phyloP scores from a whole-genome alignment of 2,329 filamentous ascomycete species.

The Biscogniauxia marginata region DNA sequence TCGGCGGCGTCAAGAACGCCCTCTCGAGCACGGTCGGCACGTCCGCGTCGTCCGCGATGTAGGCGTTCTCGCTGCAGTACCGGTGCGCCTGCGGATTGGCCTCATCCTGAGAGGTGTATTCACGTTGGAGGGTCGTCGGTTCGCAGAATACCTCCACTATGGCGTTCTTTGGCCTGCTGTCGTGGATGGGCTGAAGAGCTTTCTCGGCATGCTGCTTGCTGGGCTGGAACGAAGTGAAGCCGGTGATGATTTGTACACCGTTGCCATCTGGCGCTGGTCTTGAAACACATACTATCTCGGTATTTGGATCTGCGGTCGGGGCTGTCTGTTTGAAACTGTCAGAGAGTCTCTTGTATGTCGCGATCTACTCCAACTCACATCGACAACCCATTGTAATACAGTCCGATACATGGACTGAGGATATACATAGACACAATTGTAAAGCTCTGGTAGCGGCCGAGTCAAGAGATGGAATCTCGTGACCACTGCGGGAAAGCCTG shows the following conservation, averaged over 20 bases:
- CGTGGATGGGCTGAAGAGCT: constrained; percentile 38
- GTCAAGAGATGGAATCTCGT: constrained; percentile 49
- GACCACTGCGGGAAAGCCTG: constrained; percentile 52
- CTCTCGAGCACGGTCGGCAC: constrained; percentile 43
- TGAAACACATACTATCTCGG: constrained; percentile 42
- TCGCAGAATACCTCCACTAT: constrained; percentile 38
- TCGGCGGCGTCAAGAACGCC: constrained; percentile 48
- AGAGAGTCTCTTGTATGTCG: neutral
- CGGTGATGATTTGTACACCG: constrained; percentile 35
- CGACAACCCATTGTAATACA: constrained; percentile 47
- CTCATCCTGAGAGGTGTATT: constrained; percentile 43
- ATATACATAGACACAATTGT: constrained; percentile 44
- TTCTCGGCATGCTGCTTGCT: constrained; percentile 32
- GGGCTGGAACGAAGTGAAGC: constrained; percentile 42
- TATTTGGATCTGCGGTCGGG: constrained; percentile 35
- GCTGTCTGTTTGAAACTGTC: constrained; percentile 9
- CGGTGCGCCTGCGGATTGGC: constrained; percentile 50
- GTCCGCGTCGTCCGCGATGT: constrained; percentile 46
- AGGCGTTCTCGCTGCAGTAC: constrained; percentile 51
- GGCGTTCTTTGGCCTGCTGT: constrained; percentile 37
- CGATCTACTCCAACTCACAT: constrained; percentile 28
- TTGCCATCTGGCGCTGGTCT: constrained; percentile 28
- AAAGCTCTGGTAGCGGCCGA: constrained; percentile 32
- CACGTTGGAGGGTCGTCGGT: constrained; percentile 38
- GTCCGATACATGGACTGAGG: constrained; percentile 42